Percentiles rank a stretch among this genome's conserved stretches.
Conservation (phyloP, 2,329 filamentous ascomycete genomes). For the Lecanicillium sp. region DNA sequence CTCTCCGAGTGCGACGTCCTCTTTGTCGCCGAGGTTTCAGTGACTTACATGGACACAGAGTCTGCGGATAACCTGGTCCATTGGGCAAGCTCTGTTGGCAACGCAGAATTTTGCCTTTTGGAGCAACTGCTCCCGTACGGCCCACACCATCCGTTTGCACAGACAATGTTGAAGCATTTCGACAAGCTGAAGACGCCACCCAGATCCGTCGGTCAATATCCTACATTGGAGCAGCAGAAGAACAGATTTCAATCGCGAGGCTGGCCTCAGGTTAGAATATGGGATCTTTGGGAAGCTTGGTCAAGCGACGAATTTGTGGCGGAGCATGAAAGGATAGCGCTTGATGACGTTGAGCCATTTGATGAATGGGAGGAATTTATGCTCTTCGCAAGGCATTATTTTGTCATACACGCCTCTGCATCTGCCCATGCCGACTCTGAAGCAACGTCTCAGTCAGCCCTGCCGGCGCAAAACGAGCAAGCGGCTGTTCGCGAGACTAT, state of each 20-base stretch:
- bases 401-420: slow-evolving; percentile 57
- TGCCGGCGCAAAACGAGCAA: neutral
- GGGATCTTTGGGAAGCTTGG: slow-evolving; percentile 81
- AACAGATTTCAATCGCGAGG: slow-evolving; percentile 61
- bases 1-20: slow-evolving; percentile 56
- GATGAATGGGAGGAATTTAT: slow-evolving; percentile 96
- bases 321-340: slow-evolving; percentile 44
- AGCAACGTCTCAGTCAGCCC: too few species aligned
- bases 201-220: slow-evolving; percentile 66
- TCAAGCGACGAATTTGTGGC: slow-evolving; percentile 58
- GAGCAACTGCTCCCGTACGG: slow-evolving; percentile 83
- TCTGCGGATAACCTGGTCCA: slow-evolving; percentile 66
- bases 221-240: slow-evolving; percentile 56
- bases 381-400: slow-evolving; percentile 78
- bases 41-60: slow-evolving; percentile 77
- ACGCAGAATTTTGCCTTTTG: slow-evolving; percentile 75
- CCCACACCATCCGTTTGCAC: slow-evolving; percentile 71
- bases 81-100: slow-evolving; percentile 66
- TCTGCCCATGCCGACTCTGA: neutral
- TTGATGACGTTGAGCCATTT: slow-evolving; percentile 74
- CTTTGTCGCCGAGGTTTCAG: slow-evolving; percentile 82
- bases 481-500: neutral
- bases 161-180: slow-evolving; percentile 80
- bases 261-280: slow-evolving; percentile 55
- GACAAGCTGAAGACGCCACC: slow-evolving; percentile 71